Base-by-base conservation (phyloP, 73 alveolate genomes). In the Tetrahymena thermophila region DNA sequence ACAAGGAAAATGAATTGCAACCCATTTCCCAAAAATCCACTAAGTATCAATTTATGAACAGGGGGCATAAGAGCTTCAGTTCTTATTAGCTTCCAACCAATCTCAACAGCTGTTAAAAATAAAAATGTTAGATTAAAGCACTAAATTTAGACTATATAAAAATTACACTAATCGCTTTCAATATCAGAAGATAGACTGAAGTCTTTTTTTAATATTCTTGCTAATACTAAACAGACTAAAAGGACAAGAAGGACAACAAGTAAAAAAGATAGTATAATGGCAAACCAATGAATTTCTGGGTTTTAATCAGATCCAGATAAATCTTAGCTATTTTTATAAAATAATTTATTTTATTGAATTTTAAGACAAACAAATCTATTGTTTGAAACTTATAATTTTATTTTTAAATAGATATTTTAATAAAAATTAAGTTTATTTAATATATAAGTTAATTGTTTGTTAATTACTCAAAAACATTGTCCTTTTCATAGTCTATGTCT, bases 1-100 rank as follows among this genome's bases (percentile, higher is more conserved):
- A 93, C 84, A 35, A 50, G 50, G n/a, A 95, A 55, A 16, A 89
- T 35, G 42, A 95, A 95, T 71, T 95, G 43, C 25, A 95, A 55
- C 1, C 97, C 97, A 40, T 56, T 95, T 5, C 97, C 97, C 25
- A 95, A 58, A 55, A 95, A 95, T 43, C 94, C 97, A 44, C 95
- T 40, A 43, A 95, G 85, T 35, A 95, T 83, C 35, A 95, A 85
- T 21, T 93, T 93, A 93, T 95, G 93, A 21, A 56, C 28, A 21
- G 97, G 97, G 44, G 97, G 97, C 95, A 95, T 89, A 13, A 95
- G 85, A 11, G 97, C 94, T 35, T 85, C 97, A 17, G 85, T 50
- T 55, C 94, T 95, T 21, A 95, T 89, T 15, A 89, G 43, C 34
- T 93, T 95, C 97, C 97, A 95, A 17, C 93, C 96, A n/a, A 85